phyloP scores from a whole-genome alignment of 129 eudicot species.

The Lactuca saligna region DNA sequence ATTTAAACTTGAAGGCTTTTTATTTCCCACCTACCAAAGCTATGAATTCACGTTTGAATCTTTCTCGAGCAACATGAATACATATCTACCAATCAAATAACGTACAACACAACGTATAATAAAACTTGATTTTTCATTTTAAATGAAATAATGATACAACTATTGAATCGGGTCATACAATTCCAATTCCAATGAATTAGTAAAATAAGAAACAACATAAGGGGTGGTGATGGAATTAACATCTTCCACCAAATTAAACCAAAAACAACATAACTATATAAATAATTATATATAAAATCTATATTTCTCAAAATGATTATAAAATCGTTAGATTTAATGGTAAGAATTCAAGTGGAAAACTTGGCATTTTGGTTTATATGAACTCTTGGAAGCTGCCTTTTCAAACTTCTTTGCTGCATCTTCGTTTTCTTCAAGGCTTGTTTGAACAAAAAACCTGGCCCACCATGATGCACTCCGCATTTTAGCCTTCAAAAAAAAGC shows the following conservation, averaged over 20 bases:
- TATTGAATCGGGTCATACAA: constrained; percentile 25
- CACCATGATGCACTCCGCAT: constrained; percentile 82
- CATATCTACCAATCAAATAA: not conserved
- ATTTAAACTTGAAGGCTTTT: too few relatives aligned
- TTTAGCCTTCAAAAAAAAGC: constrained; percentile 62
- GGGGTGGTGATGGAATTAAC: constrained; percentile 31
- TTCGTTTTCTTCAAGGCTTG: constrained; percentile 71
- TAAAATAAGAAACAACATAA: constrained; percentile 21
- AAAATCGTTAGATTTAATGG: constrained; percentile 39
- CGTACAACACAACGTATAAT: not conserved
- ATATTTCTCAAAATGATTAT: constrained; percentile 30
- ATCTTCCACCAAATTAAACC: constrained; percentile 33
- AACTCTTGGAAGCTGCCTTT: constrained; percentile 51
- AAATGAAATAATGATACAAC: constrained; percentile 30
- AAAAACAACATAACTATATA: constrained; percentile 23
- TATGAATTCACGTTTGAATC: too few relatives aligned
- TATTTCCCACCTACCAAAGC: too few relatives aligned
- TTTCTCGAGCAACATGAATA: too few relatives aligned
- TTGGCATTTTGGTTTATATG: constrained; percentile 69
- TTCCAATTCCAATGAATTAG: constrained; percentile 22
- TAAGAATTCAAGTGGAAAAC: constrained; percentile 71
- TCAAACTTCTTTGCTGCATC: constrained; percentile 67
- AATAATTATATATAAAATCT: not conserved
- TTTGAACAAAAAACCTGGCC: constrained; percentile 73
- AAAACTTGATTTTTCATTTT: constrained; percentile 14